phyloP scores from a whole-genome alignment of 1,284 basidiomycete genomes.

The Sphaerobolus stellatus region DNA sequence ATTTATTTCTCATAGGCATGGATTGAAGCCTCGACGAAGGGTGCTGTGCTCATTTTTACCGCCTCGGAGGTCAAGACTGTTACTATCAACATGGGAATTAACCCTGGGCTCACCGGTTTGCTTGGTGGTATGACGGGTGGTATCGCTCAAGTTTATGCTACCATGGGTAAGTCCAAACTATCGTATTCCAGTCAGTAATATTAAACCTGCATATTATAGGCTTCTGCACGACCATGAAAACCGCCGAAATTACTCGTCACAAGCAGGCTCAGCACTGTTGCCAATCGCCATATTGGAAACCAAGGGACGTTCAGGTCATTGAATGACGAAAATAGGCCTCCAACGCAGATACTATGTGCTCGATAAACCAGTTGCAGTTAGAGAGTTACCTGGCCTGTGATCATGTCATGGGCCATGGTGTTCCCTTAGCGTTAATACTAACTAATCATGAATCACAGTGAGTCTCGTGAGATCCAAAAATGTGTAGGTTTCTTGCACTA shows the following conservation, averaged over 20 bases:
- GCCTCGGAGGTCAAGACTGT: conserved; percentile 91
- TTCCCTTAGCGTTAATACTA: too few relatives aligned
- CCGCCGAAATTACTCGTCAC: conserved; percentile 96
- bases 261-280: too few relatives aligned
- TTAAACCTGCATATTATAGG: conserved; percentile 52
- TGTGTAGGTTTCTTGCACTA: too few relatives aligned
- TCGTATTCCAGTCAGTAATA: background rate
- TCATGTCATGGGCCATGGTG: too few relatives aligned
- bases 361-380: too few relatives aligned
- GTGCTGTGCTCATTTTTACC: conserved; percentile 93
- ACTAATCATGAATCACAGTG: too few relatives aligned
- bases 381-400: too few relatives aligned
- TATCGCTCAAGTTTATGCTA: conserved; percentile 97
- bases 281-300: too few relatives aligned
- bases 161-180: conserved; percentile 93
- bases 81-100: conserved; percentile 64
- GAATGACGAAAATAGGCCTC: too few relatives aligned
- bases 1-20: conserved; percentile 77
- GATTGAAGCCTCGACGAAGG: conserved; percentile 99
- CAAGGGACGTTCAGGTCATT: too few relatives aligned
- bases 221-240: conserved; percentile 98
- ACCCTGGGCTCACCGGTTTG: conserved; percentile 82
- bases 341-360: too few relatives aligned
- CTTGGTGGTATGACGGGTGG: conserved; percentile 98
- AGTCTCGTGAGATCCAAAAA: too few relatives aligned